These are phyloP conservation scores for Tolypocladium amazonense DNA, from an alignment of 2,329 filamentous ascomycete genomes.

Conservation along the genomic window DNA sequence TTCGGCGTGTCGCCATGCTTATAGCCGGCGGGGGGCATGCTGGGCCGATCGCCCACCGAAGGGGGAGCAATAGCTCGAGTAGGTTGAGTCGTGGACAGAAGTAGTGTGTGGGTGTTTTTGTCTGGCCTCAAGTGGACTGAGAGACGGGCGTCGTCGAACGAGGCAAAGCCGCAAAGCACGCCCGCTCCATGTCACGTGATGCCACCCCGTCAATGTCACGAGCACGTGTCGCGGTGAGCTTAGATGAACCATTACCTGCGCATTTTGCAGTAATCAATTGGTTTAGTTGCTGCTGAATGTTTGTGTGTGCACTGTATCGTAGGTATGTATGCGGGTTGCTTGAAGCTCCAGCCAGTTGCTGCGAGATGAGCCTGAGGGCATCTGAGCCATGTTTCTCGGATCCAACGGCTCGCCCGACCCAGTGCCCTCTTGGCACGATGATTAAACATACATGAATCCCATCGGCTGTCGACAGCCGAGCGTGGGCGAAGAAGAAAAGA, in stretches of 20 bases:
- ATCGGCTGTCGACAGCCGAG: background rate
- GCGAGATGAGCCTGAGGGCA: background rate
- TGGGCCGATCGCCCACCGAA: background rate
- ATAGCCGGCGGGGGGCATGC: conserved; percentile 13
- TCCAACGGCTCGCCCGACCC: background rate
- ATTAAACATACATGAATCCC: background rate
- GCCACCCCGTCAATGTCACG: background rate
- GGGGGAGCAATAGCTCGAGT: background rate
- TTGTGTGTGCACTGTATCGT: background rate
- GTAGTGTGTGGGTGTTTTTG: conserved; percentile 22
- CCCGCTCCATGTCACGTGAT: background rate
- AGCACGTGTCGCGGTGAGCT: background rate
- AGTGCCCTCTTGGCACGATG: background rate
- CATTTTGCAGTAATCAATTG: background rate
- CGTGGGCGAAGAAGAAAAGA: background rate
- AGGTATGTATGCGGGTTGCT: background rate
- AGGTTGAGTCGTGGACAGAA: conserved; percentile 8
- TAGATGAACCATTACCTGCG: background rate
- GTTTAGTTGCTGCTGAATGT: background rate
- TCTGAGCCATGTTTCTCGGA: background rate
- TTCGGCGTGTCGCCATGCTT: conserved; percentile 26
- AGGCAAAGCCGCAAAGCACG: background rate
- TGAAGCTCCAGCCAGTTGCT: background rate
- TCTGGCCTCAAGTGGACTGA: conserved; percentile 8
- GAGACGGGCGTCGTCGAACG: background rate